These are phyloP conservation scores for Malania oleifera DNA, from an alignment of 164 flowering plant species.

Conservation along the genomic window DNA sequence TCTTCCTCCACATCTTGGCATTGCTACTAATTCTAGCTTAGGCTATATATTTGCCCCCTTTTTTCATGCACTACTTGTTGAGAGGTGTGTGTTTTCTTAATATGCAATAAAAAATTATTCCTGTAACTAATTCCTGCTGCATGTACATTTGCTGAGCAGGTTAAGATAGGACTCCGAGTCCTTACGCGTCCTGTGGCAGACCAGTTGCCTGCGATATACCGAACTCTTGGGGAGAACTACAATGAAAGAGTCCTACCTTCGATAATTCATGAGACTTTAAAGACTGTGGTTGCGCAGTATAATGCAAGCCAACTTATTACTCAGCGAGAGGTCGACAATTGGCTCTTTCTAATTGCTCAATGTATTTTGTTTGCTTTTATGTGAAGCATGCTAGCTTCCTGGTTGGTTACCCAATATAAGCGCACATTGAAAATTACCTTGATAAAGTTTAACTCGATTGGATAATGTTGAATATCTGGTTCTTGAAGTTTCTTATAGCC, in stretches of 20 bases:
- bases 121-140: too few species aligned
- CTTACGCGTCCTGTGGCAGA: slow-evolving; percentile 33
- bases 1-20: too few species aligned
- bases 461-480: too few species aligned
- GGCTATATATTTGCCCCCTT: too few species aligned
- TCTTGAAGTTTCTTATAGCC: too few species aligned
- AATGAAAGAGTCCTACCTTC: slow-evolving; percentile 49
- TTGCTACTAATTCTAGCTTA: too few species aligned
- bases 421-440: too few species aligned
- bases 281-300: slow-evolving; percentile 46
- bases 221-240: slow-evolving; percentile 38
- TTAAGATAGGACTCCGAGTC: slow-evolving; percentile 34
- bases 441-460: too few species aligned
- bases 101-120: too few species aligned
- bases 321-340: slow-evolving; percentile 30
- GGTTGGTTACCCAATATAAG: neutral
- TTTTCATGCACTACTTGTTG: too few species aligned
- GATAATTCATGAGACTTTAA: slow-evolving; percentile 41
- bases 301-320: slow-evolving; percentile 45
- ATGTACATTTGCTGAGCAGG: too few species aligned
- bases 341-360: neutral
- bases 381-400: neutral
- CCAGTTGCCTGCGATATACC: slow-evolving; percentile 35
- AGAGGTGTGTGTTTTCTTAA: too few species aligned
- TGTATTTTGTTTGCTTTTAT: neutral